Percentiles rank a stretch among this genome's conserved stretches.
These are phyloP conservation scores for Solidago caesia DNA, from an alignment of 129 eudicot genomes.

Conservation along the genomic window DNA sequence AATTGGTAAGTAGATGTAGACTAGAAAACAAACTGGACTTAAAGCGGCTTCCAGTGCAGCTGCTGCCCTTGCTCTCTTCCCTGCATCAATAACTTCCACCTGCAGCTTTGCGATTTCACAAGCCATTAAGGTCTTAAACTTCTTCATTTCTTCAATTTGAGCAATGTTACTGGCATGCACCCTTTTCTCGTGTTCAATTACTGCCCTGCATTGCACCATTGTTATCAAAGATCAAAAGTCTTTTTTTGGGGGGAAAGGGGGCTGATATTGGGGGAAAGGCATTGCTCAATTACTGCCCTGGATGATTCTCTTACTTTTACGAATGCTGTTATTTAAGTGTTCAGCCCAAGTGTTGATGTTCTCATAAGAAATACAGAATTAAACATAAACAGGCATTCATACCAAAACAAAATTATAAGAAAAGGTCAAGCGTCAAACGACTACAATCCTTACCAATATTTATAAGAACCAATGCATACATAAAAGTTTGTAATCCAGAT, in stretches of 20 bases:
- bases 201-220: constrained; percentile 43
- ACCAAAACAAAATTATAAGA: no score
- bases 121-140: constrained; percentile 53
- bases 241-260: not conserved
- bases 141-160: constrained; percentile 58
- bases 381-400: no score
- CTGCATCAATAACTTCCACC: constrained; percentile 67
- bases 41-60: constrained; percentile 49
- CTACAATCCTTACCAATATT: no score
- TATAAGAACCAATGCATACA: no score
- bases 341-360: no score
- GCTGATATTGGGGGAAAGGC: not conserved
- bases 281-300: no score
- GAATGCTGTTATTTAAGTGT: no score
- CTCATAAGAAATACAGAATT: no score
- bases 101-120: constrained; percentile 60
- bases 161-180: constrained; percentile 43
- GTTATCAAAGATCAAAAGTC: not conserved
- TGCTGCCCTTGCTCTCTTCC: constrained; percentile 68
- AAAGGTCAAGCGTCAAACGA: no score
- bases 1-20: no score
- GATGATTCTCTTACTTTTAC: no score
- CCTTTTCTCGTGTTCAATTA: constrained; percentile 67
- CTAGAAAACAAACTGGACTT: constrained; percentile 29
- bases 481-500: no score